These are phyloP conservation scores for Trypethelium eluteriae DNA, from an alignment of 495 filamentous ascomycete species.

Conservation along the genomic window DNA sequence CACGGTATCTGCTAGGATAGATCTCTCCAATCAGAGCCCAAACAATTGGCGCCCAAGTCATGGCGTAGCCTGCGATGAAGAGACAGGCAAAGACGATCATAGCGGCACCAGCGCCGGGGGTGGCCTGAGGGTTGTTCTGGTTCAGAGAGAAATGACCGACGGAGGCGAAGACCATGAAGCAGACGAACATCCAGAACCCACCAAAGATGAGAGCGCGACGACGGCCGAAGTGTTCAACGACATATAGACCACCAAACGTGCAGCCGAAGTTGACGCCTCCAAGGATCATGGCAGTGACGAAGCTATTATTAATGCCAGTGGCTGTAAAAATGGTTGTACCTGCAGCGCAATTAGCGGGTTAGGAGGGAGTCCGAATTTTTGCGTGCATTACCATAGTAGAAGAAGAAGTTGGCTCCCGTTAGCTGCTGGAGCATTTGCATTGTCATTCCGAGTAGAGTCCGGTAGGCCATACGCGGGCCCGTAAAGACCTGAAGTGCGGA, in stretches of 20 bases:
- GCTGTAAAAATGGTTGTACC: slow-evolving; percentile 33
- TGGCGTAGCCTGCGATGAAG: slow-evolving; percentile 50
- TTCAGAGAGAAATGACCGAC: slow-evolving; percentile 34
- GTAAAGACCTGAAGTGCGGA: slow-evolving; percentile 15
- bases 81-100: slow-evolving; percentile 73
- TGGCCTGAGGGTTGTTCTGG: slow-evolving; percentile 37
- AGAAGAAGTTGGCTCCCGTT: slow-evolving; percentile 53
- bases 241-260: slow-evolving; percentile 34
- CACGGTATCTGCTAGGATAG: slow-evolving; percentile 65
- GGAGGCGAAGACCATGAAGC: slow-evolving; percentile 36
- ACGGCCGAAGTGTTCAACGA: slow-evolving; percentile 36
- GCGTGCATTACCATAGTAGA: slow-evolving; percentile 38
- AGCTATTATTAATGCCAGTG: slow-evolving; percentile 29
- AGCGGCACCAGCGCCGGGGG: slow-evolving; percentile 53
- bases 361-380: neutral
- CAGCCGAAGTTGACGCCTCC: slow-evolving; percentile 35
- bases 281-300: slow-evolving; percentile 32
- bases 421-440: slow-evolving; percentile 67
- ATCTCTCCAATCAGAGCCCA: slow-evolving; percentile 77
- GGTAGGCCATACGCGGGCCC: slow-evolving; percentile 62
- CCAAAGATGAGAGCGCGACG: slow-evolving; percentile 32
- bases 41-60: slow-evolving; percentile 76
- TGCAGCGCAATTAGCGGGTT: neutral
- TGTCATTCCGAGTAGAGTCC: slow-evolving; percentile 58
- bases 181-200: slow-evolving; percentile 35